Evolutionary conservation across 1,284 basidiomycete species (phyloP), one percentile per base, ranked within the genome.

Genomic region (Malassezia vespertilionis): DNA sequence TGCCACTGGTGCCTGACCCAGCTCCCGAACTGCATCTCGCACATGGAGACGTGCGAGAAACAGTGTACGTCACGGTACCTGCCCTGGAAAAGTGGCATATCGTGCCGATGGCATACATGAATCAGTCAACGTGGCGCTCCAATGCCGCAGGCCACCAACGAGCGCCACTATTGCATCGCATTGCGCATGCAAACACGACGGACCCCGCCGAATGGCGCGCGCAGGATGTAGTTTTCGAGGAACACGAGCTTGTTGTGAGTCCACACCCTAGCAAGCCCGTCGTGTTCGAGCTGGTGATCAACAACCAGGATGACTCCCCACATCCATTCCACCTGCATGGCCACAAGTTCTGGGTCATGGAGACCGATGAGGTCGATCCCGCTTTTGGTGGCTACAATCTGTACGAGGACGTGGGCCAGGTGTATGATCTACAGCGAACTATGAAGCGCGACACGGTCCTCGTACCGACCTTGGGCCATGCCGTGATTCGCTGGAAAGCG

Each of bases 271-370:
- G 56, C 20, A 41, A 60, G 4, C 40, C 50, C 0, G 61, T 60
- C 17, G 58, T 60, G 12, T 58, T 71, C 36, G 66, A 71, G n/a
- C 39, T 71, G 17, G 59, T 68, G 40, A 36, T 68, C 43, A 62
- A 67, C 54, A 68, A 70, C 42, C 51, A 57, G 22, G 74, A 75
- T 56, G 74, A 75, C 42, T 73, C 73, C 10, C 68, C 72, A 40
- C 75, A 75, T 48, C 75, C 76, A 0, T 75, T 76, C 64, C 75
- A 76, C 44, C 63, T 75, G 22, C 59, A 69, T 53, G 56, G 60
- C 0, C 69, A 78, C 52, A 72, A 72, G 45, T 75, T 76, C 49
- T 71, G 72, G 40, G 58, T 63, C 37, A 62, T 75, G 57, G 71
- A 63, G 9, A 42, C 53, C 2, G 72, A 72, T 4, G 48, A 57